Evolutionary conservation across 192 early-diverging fungal genomes (phyloP).

Genomic region (Diversispora epigaea): DNA sequence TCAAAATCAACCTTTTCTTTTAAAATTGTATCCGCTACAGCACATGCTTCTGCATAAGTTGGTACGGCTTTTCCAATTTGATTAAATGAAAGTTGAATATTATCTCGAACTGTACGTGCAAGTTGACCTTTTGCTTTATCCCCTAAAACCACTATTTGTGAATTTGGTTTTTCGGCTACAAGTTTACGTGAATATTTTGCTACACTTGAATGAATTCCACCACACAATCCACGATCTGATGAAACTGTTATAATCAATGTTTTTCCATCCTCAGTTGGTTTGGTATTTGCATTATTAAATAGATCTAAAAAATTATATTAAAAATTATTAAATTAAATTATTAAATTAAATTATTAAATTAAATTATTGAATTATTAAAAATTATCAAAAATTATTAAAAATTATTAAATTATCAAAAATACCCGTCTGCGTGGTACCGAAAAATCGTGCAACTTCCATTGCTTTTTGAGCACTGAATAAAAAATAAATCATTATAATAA

Average conservation of each 20-base stretch:
- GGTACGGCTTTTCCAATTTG: constrained; percentile 88
- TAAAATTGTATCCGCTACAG: constrained; percentile 79
- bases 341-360: constrained; percentile 1
- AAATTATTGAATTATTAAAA: background rate
- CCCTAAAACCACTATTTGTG: constrained; percentile 75
- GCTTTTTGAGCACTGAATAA: constrained; percentile 26
- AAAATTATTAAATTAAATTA: constrained; percentile 22
- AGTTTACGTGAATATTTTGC: constrained; percentile 76
- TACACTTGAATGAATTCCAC: constrained; percentile 96
- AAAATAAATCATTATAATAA: too few species aligned
- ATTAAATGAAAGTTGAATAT: constrained; percentile 88
- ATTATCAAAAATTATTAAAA: background rate
- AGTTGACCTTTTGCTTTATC: constrained; percentile 94
- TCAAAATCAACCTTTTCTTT: constrained; percentile 62
- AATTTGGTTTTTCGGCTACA: constrained; percentile 56
- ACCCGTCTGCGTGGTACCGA: constrained; percentile 26
- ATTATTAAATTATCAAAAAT: background rate
- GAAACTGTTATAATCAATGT: constrained; percentile 80
- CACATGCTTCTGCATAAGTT: constrained; percentile 83
- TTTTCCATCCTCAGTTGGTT: constrained; percentile 61
- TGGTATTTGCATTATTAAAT: constrained; percentile 72
- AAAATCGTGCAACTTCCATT: constrained; percentile 30
- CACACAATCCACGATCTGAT: constrained; percentile 97
- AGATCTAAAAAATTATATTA: constrained; percentile 61
- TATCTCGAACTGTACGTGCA: constrained; percentile 67